phyloP scores from a whole-genome alignment of 78 protist species.

The Bigelowiella natans region DNA sequence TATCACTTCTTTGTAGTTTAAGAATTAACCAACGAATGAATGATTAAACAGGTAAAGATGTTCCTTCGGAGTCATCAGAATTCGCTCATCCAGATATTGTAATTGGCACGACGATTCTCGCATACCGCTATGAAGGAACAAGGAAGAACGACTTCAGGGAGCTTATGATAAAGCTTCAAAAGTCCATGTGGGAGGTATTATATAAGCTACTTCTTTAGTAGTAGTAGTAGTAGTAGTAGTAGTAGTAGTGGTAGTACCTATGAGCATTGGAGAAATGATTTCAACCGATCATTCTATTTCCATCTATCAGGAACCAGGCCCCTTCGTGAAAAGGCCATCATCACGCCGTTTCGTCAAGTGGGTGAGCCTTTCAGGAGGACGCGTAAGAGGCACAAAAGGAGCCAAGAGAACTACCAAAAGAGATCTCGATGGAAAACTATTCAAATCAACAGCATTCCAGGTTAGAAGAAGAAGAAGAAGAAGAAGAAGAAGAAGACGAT shows the following conservation, averaged over 20 bases:
- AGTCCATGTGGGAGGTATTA: neutral
- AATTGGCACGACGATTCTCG: conserved; percentile 38
- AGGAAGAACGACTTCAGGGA: neutral
- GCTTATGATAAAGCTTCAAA: neutral
- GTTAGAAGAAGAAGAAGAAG: no score
- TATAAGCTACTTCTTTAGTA: no score
- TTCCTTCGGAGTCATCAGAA: conserved; percentile 36
- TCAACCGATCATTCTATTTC: no score
- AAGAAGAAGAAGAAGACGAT: no score
- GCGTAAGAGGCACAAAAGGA: neutral
- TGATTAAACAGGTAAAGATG: no score
- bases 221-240: no score
- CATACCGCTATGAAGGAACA: conserved; percentile 42
- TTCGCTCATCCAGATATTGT: conserved; percentile 57
- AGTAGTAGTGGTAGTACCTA: no score
- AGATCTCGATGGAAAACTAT: neutral
- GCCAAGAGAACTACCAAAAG: neutral
- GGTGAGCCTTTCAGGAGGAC: neutral
- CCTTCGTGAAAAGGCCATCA: neutral
- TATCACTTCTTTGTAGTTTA: no score
- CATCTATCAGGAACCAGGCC: no score
- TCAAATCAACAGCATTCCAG: neutral
- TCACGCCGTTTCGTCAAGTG: neutral
- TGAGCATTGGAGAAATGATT: no score
- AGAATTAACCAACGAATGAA: no score